Conservation (phyloP, 345 rosid species). For the Populus pruinosa region DNA sequence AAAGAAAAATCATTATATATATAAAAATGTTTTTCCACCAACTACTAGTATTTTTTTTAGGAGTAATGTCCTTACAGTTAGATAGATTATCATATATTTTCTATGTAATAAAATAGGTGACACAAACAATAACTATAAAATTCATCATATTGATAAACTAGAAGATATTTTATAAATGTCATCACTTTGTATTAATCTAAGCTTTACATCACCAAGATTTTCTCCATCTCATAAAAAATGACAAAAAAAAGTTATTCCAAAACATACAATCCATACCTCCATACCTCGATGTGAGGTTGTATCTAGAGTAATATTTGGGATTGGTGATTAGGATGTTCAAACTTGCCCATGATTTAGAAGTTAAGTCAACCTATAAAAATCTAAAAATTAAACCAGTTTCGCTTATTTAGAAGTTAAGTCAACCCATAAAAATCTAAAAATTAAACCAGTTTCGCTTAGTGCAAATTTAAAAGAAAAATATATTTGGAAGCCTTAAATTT, state of each 20-base stretch:
- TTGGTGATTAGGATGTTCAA: conserved; percentile 60
- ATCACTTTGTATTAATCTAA: conserved; percentile 30
- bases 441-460: not conserved
- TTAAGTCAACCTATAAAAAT: conserved; percentile 10
- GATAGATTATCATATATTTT: not conserved
- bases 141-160: conserved; percentile 3
- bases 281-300: conserved; percentile 80
- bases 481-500: not conserved
- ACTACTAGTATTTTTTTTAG: not conserved
- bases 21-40: not conserved
- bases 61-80: not conserved
- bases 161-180: conserved; percentile 46
- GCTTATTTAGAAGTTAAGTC: conserved; percentile 14
- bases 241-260: conserved; percentile 28
- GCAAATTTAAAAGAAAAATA: not conserved
- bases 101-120: not conserved
- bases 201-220: conserved; percentile 30
- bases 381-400: not conserved
- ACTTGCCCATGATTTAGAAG: conserved; percentile 49
- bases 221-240: conserved; percentile 76
- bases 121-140: not conserved
- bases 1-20: too few relatives aligned
- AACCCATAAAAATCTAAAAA: not conserved
- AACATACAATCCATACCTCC: conserved; percentile 37
- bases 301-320: conserved; percentile 91